Evolutionary conservation across 768 basidiomycete species (phyloP).

Genomic region (Hydnomerulius pinastri): DNA sequence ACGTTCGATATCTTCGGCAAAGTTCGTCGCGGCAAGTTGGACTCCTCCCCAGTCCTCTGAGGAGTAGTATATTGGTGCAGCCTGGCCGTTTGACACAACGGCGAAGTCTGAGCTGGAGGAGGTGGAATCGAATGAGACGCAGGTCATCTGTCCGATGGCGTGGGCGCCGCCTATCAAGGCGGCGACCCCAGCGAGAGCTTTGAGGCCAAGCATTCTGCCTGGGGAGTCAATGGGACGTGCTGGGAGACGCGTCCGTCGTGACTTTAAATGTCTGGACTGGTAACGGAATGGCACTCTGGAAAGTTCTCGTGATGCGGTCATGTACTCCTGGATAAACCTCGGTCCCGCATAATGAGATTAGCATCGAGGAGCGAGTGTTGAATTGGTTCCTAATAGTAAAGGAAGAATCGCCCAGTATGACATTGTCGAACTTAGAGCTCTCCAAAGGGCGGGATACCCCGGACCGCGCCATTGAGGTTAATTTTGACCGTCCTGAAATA

Average conservation of each 20-base stretch:
- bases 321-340: conserved; percentile 2
- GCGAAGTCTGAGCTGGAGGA: conserved; percentile 36
- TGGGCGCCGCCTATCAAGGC: conserved; percentile 16
- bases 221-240: neutral
- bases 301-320: neutral
- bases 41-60: conserved; percentile 67
- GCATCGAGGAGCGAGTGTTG: no score
- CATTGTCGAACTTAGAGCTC: neutral
- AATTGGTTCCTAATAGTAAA: no score
- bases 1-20: conserved; percentile 60
- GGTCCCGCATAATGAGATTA: neutral
- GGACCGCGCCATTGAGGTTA: neutral
- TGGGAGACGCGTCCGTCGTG: neutral
- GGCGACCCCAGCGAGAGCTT: conserved; percentile 2
- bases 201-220: conserved; percentile 10
- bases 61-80: conserved; percentile 51
- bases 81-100: conserved; percentile 46
- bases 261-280: neutral
- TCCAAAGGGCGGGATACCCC: neutral
- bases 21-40: conserved; percentile 52
- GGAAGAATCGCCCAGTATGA: no score
- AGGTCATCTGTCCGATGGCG: conserved; percentile 51
- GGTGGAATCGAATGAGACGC: conserved; percentile 44
- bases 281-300: neutral
- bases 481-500: neutral